Evolutionary conservation across 371 early-diverging fungal genomes (phyloP).

Genomic region (Basidiobolus meristosporus): DNA sequence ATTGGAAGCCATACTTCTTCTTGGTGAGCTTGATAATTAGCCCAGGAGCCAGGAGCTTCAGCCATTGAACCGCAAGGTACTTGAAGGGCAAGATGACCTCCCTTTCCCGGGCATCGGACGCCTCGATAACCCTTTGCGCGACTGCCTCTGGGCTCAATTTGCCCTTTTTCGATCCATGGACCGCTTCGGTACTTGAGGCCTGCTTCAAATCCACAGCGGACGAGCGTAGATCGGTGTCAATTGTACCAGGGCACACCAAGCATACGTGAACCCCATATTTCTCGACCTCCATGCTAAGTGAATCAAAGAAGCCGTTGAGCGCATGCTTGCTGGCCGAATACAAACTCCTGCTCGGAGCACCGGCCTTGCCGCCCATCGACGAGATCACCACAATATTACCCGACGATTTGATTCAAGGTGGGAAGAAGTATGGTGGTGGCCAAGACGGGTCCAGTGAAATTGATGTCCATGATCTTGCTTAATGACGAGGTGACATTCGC

Average conservation of each 20-base stretch:
- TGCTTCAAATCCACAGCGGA: slow-evolving; percentile 38
- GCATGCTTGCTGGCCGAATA: slow-evolving; percentile 74
- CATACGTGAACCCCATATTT: slow-evolving; percentile 33
- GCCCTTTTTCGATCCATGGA: slow-evolving; percentile 33
- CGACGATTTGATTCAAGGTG: slow-evolving; percentile 18
- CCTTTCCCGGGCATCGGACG: slow-evolving; percentile 31
- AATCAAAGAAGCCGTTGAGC: slow-evolving; percentile 66
- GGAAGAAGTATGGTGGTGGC: slow-evolving; percentile 9
- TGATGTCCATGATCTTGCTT: slow-evolving; percentile 45
- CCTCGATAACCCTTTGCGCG: slow-evolving; percentile 33
- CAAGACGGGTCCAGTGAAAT: slow-evolving; percentile 30
- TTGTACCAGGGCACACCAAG: slow-evolving; percentile 56
- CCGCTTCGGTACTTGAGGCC: not conserved
- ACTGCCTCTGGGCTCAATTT: slow-evolving; percentile 33
- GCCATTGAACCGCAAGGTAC: slow-evolving; percentile 23
- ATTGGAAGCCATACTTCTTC: slow-evolving; percentile 31
- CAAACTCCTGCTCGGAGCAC: slow-evolving; percentile 65
- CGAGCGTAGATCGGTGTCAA: slow-evolving; percentile 45
- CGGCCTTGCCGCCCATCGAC: slow-evolving; percentile 57
- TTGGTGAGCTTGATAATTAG: slow-evolving; percentile 44
- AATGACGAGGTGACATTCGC: slow-evolving; percentile 13
- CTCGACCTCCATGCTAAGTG: slow-evolving; percentile 57
- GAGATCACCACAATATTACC: slow-evolving; percentile 57
- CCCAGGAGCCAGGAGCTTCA: slow-evolving; percentile 32
- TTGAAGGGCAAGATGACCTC: slow-evolving; percentile 40